Percentiles rank a stretch among this genome's conserved stretches.
Conservation (phyloP, 257 asterid genomes). For the Solanum neorickii region DNA sequence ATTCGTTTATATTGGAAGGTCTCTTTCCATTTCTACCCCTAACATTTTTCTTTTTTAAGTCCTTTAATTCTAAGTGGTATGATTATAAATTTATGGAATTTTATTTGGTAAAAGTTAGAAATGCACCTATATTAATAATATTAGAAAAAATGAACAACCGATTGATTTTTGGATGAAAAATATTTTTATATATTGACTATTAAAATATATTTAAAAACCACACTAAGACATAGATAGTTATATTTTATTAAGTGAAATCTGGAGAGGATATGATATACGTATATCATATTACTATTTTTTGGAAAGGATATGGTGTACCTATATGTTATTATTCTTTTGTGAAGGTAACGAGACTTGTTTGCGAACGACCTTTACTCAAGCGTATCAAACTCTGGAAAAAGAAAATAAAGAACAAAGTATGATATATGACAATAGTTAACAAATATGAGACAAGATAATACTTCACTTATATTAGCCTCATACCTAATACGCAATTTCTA, state of each 20-base stretch:
- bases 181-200: background rate
- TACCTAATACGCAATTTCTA: background rate
- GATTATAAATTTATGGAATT: background rate
- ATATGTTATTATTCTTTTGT: too few species aligned
- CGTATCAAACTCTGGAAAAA: too few species aligned
- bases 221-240: background rate
- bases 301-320: too few species aligned
- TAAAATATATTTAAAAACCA: background rate
- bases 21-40: background rate
- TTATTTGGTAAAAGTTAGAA: background rate
- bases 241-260: fast-evolving
- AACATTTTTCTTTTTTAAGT: background rate
- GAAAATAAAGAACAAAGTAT: background rate
- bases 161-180: background rate
- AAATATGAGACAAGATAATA: background rate
- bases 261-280: too few species aligned
- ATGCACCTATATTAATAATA: background rate
- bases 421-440: background rate
- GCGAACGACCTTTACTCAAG: background rate
- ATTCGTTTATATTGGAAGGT: background rate
- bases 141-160: background rate
- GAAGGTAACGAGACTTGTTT: too few species aligned
- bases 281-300: too few species aligned
- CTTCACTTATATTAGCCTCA: too few species aligned
- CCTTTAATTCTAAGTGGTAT: background rate